Base-by-base conservation (phyloP, 305 asterid genomes). In the Vinca major region DNA sequence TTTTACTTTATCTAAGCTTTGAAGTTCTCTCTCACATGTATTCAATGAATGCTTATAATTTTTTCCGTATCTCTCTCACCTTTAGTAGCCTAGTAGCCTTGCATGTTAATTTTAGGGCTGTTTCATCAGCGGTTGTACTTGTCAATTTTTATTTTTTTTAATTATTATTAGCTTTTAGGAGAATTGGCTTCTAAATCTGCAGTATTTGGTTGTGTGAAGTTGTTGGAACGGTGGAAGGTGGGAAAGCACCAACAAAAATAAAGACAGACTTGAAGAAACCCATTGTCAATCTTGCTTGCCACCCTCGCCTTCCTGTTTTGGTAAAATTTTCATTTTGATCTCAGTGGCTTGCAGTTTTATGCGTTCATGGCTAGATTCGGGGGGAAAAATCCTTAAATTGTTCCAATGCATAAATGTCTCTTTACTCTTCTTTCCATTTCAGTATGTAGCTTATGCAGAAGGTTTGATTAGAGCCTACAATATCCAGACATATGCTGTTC, bases 191-290 rank as follows among this genome's bases (percentile, higher is more conserved):
- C 80, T 86, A 48, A 79, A 70, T 67, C 70, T 65, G n/a, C 62
- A 61, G 71, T 71, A 7, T 78, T 74, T 86, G 48, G 65, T 79
- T 72, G 70, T 75, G 75, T 77, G 80, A 81, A 91, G 99, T 94
- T 79, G 98, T 94, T 77, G 99, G 97, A 77, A 91, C 99, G 68
- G 92, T 94, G 79, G 98, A 89, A 75, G 99, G 99, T 13, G 99
- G 99, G 73, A 94, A 85, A 78, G 91, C 92, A 19, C 98, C 99
- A 36, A 94, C 99, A 63, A 94, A 94, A 80, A 94, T 94, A 83
- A 94, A 94, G 86, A 88, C 99, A 14, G 99, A 94, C 87, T 83
- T 94, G 80, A 94, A 94, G 96, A 94, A 94, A 82, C 99, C 99
- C 74, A 67, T 91, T 37, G 99, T 91, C 73, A 91, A 94, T 80